Base-by-base conservation (phyloP, 768 basidiomycete genomes). In the Neoboletus magnificus region DNA sequence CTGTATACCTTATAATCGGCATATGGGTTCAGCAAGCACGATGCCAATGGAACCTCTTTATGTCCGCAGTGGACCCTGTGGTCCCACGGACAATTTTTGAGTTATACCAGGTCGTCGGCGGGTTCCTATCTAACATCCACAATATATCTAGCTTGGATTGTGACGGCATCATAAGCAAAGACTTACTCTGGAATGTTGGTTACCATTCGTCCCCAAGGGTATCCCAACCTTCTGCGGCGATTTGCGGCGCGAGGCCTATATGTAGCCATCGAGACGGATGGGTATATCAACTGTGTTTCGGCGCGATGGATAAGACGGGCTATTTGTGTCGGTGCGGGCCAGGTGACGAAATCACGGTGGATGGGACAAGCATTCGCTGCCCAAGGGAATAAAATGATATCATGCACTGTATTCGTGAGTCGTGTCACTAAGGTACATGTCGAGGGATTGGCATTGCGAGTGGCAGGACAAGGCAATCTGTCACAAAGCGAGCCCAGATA, bases 381-480 rank as follows among this genome's bases (percentile, higher is more conserved):
- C 48, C 59, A 56, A 36, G 60, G 51, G 12, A 40, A 50, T 20
- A 29, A 48, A 44, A 41, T 58, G 50, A 49, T 49, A 51, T 36
- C 40, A 62, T 58, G 27, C 10, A 48, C 16, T 30, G 37, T 10
- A 40, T 40, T 57, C 40, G 22, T 23, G 46, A 29, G 37, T 12
- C 16, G 25, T 10, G 44, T 43, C 40, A 46, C 23, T n/a, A 30
- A 37, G 33, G 36, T n/a, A 16, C 29, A 22, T 18, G 20, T 25
- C 16, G 11, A 48, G 23, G 1, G 40, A 53, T 35, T 48, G 37
- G 32, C 49, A 27, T 62, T 51, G 48, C 27, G 20, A 54, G 22
- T 47, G 51, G 40, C 36, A 23, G 33, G 46, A 50, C 48, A 36
- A 37, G 42, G 36, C 36, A 22, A n/a, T 22, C 41, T 36, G 43